A percentile compares a stretch with the other conserved stretches of the same genome.
Evolutionary conservation across 2,329 filamentous ascomycete genomes (phyloP).

Genomic region (Pseudogymnoascus sp.): DNA sequence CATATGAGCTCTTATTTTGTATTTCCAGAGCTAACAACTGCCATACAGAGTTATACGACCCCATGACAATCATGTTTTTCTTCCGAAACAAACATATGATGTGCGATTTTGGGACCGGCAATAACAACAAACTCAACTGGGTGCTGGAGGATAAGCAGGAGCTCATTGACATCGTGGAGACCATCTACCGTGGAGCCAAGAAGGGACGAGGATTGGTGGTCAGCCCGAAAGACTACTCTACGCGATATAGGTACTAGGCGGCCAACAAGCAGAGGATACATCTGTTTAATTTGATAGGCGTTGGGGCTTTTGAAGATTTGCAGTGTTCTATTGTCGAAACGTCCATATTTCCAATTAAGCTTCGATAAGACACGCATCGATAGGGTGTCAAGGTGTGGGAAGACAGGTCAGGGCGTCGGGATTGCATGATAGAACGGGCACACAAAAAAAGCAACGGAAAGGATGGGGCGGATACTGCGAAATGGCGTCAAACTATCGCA

Average conservation of each 20-base stretch:
- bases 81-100: slow-evolving; percentile 99
- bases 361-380: background rate
- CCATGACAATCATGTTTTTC: slow-evolving; percentile 95
- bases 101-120: slow-evolving; percentile 94
- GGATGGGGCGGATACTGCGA: too few species aligned
- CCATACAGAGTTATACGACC: slow-evolving; percentile 62
- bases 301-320: background rate
- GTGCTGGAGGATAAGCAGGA: slow-evolving; percentile 97
- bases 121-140: slow-evolving; percentile 98
- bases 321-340: background rate
- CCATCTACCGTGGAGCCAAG: slow-evolving; percentile 95
- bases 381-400: background rate
- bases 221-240: slow-evolving; percentile 79
- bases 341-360: background rate
- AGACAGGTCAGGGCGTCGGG: background rate
- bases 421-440: background rate
- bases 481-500: background rate
- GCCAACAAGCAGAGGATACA: background rate
- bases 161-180: slow-evolving; percentile 96
- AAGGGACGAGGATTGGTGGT: slow-evolving; percentile 95
- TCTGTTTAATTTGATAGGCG: background rate
- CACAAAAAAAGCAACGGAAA: background rate
- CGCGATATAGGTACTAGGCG: slow-evolving; percentile 56
- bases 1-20: background rate
- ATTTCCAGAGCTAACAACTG: slow-evolving; percentile 6